Percentiles rank a stretch among this genome's conserved stretches.
phyloP scores from a whole-genome alignment of 1,284 basidiomycete genomes.

The Fistulinella staudtii region DNA sequence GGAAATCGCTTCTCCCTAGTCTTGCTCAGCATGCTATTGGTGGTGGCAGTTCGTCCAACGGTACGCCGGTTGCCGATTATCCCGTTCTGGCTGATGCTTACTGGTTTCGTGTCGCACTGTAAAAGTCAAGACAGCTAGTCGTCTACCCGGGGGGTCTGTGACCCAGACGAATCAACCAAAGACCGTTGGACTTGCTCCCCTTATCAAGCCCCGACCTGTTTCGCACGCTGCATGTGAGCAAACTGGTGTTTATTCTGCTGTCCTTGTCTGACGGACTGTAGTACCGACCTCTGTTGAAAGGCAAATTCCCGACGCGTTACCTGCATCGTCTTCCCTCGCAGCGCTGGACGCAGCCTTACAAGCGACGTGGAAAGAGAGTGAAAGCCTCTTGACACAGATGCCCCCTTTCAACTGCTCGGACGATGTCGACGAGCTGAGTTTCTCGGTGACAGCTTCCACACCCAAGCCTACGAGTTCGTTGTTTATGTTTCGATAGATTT shows the following conservation, averaged over 20 bases:
- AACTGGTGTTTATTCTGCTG: not conserved
- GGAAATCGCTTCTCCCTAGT: slow-evolving; percentile 1
- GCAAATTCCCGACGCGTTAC: not conserved
- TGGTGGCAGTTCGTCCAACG: slow-evolving; percentile 1
- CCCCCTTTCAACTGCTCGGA: not conserved
- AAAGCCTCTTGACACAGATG: slow-evolving; percentile 4
- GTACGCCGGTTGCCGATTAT: slow-evolving; percentile 4
- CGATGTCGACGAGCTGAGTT: slow-evolving; percentile 10
- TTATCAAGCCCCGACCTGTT: not conserved
- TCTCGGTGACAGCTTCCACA: not conserved
- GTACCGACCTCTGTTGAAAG: slow-evolving; percentile 1
- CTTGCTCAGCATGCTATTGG: not conserved
- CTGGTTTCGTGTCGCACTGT: not conserved
- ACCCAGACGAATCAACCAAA: slow-evolving; percentile 9
- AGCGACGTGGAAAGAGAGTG: not conserved
- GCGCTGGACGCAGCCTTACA: slow-evolving; percentile 12
- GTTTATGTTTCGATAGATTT: not conserved
- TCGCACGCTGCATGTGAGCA: slow-evolving; percentile 11
- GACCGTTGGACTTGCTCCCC: not conserved
- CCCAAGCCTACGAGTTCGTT: slow-evolving; percentile 3
- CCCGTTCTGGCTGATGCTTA: slow-evolving; percentile 6
- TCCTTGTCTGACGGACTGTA: slow-evolving; percentile 8
- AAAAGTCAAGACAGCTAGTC: slow-evolving; percentile 10
- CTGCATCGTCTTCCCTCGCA: slow-evolving; percentile 10
- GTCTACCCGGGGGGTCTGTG: slow-evolving; percentile 13